phyloP scores from a whole-genome alignment of 2,329 filamentous ascomycete species.

The Colletotrichum caudatum region DNA sequence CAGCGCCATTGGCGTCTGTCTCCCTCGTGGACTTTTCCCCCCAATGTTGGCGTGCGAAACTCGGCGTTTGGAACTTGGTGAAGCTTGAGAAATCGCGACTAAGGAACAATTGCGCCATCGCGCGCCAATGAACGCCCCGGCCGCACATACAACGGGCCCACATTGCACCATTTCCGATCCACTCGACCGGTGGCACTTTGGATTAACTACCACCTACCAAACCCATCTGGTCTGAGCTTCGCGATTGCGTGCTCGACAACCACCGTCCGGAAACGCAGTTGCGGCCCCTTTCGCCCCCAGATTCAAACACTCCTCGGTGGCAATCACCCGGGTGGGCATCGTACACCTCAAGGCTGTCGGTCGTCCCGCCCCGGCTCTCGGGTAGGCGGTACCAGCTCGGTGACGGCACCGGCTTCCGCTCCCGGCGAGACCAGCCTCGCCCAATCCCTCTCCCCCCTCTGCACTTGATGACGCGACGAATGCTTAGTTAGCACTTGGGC shows the following conservation, averaged over 20 bases:
- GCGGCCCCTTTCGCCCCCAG: slow-evolving; percentile 25
- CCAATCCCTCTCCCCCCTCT: neutral
- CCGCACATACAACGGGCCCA: slow-evolving; percentile 18
- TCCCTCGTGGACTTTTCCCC: neutral
- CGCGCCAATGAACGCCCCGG: slow-evolving; percentile 28
- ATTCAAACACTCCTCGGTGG: slow-evolving; percentile 35
- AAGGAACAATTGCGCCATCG: slow-evolving; percentile 41
- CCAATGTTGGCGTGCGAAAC: slow-evolving; percentile 38
- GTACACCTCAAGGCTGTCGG: slow-evolving; percentile 31
- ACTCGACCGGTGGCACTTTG: slow-evolving; percentile 17
- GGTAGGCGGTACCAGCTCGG: slow-evolving; percentile 36
- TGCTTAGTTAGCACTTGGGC: neutral
- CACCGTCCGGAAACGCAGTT: slow-evolving; percentile 21
- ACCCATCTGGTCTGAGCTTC: slow-evolving; percentile 27
- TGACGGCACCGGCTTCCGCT: slow-evolving; percentile 35
- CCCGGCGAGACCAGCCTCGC: slow-evolving; percentile 14
- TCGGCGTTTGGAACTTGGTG: slow-evolving; percentile 41
- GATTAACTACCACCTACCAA: slow-evolving; percentile 26
- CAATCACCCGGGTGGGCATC: slow-evolving; percentile 12
- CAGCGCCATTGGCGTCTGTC: slow-evolving; percentile 5
- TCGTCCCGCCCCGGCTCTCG: slow-evolving; percentile 31
- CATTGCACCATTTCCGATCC: slow-evolving; percentile 39
- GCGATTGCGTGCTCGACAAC: slow-evolving; percentile 39
- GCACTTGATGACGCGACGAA: neutral
- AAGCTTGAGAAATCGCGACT: slow-evolving; percentile 39